Base-by-base conservation (phyloP, 352 stramenopile genomes). In the Globisporangium cylindrosporum region DNA sequence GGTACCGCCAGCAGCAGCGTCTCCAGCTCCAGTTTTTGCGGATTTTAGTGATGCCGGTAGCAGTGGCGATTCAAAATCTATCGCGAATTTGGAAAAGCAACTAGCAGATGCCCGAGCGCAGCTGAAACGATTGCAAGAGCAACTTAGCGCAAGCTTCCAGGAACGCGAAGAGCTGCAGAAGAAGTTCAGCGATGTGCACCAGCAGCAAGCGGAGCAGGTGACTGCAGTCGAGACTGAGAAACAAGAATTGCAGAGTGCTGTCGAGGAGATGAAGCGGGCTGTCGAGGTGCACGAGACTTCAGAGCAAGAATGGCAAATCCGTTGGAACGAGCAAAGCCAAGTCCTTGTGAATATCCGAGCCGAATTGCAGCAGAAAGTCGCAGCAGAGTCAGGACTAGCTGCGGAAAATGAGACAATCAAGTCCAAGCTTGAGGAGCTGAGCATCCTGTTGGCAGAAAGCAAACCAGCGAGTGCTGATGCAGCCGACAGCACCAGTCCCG, bases 201-300 rank as follows among this genome's bases (percentile, higher is more conserved):
- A 70, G 6, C 67, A 79, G 55, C 69, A 62, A 18, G 55, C 32
- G 0, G 24, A 58, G 4, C 67, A 75, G 53, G 41, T 71, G 27
- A 49, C 69, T 1, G 60, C 69, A 12, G 24, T 74, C 12, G 59
- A 62, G 5, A 38, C 20, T 3, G 36, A 73, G 64, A 60, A 80
- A 27, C 38, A 57, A 62, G 56, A 41, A 24, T 60, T 88, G 24
- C 64, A 76, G 62, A 27, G 74, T 72, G 69, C 74, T 58, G 24
- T 82, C 4, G 69, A 53, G 18, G 62, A 66, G 2, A 57, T 85
- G 9, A 74, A 73, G 29, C 57, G 36, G 22, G 59, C 75, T 1
- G 57, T 78, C 34, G 20, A 54, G 6, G 34, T 60, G 41, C 59
- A 64, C 59, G 73, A 74, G 4, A 22, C 32, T 18, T 25, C 64